Evolutionary conservation across 148 eudicot species (phyloP), one percentile per base, ranked within the genome.

Genomic region (Persicaria maculosa): DNA sequence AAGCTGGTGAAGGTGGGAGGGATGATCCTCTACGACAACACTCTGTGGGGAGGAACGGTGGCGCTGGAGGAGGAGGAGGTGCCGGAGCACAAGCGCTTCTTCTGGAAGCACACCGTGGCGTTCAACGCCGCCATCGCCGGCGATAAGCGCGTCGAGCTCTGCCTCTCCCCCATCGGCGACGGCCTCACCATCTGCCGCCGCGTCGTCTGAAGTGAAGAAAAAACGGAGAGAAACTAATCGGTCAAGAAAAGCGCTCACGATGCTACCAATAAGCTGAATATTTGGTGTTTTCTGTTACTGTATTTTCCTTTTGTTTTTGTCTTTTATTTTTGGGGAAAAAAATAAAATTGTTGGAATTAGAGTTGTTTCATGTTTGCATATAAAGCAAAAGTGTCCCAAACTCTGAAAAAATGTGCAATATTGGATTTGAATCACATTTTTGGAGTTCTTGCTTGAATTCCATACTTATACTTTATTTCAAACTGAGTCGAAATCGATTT

Each of bases 11-110:
- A 79, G 68, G 75, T 82, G 8, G 85, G 85, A 12, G 85, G 85
- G 17, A 62, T 82, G 54, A 82, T 82, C 22, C 79, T 78, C 10
- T 82, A 82, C 72, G 85, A 79, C 74, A 82, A 82, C 75, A 82
- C 82, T 72, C 73, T 82, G 47, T 82, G 85, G 85, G 74, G 59
- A 40, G 84, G 84, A 5, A 70, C 81, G 0, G 52, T 48, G 52
- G 52, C 52, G 2, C 3, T 48, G 52, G 52, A 48, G 52, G 52
- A 48, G 12, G 52, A 48, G 52, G 52, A 48, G 12, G 52, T 48
- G 52, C 52, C 52, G 52, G 52, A 48, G 52, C 3, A 48, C 8
- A 48, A 48, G 12, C 52, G 52, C 9, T 48, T 48, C 52, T 48
- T 48, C 52, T 8, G 52, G 52, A 48, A 48, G 9, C 52, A 48